Evolutionary conservation across 805 yeast genomes (phyloP).

Genomic region (Ogataea zsoltii): DNA sequence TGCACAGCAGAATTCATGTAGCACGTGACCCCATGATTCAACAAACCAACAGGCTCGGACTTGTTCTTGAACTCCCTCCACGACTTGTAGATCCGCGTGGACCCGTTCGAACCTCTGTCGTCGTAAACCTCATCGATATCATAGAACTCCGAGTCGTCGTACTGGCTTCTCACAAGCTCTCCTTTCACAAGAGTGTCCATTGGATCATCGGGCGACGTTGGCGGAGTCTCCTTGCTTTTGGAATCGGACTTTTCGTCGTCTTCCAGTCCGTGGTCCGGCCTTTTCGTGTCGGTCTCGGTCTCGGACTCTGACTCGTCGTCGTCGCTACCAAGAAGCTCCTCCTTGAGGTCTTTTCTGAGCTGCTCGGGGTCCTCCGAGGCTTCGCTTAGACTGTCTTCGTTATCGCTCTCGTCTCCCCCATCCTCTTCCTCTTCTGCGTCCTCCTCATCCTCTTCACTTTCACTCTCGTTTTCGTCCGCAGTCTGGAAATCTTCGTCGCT

Average conservation of each 20-base stretch:
- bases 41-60: constrained; percentile 69
- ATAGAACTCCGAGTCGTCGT: constrained; percentile 46
- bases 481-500: constrained; percentile 32
- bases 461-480: constrained; percentile 27
- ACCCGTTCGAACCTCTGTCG: constrained; percentile 66
- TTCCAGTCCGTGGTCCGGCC: constrained; percentile 26
- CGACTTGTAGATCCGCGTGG: constrained; percentile 62
- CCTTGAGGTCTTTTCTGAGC: constrained; percentile 30
- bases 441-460: constrained; percentile 8
- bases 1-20: constrained; percentile 96
- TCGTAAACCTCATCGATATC: constrained; percentile 54
- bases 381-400: constrained; percentile 11
- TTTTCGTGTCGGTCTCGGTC: constrained; percentile 16
- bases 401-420: constrained; percentile 13
- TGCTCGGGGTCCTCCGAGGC: constrained; percentile 21
- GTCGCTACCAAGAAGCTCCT: constrained; percentile 34
- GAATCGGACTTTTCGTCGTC: constrained; percentile 20
- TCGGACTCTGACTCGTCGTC: constrained; percentile 23
- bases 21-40: constrained; percentile 94
- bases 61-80: constrained; percentile 58
- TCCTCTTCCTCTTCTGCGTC: constrained; percentile 9
- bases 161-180: constrained; percentile 20
- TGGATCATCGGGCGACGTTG: constrained; percentile 38
- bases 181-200: constrained; percentile 16
- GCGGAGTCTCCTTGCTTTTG: constrained; percentile 30